Percentiles rank a stretch among this genome's conserved stretches.
Evolutionary conservation across 129 eudicot genomes (phyloP).

Genomic region (sunflower (Helianthus annuus)): DNA sequence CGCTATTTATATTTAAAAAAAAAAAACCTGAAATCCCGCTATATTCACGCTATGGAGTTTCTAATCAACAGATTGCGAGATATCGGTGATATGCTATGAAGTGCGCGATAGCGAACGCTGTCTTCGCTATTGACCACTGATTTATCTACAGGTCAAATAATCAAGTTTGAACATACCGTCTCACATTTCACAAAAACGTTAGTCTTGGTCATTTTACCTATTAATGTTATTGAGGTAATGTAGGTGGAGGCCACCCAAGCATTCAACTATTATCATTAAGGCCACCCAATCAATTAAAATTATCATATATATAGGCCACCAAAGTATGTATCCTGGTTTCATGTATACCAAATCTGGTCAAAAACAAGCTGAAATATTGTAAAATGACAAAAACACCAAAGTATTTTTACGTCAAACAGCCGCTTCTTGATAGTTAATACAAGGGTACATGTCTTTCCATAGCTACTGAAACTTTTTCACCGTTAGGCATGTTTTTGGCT

Average conservation of each 20-base stretch:
- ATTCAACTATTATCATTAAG: neutral
- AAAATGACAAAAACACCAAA: neutral
- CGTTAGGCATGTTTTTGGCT: neutral
- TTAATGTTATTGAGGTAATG: neutral
- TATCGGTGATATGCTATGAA: too few relatives aligned
- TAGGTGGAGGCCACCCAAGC: neutral
- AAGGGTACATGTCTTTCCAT: neutral
- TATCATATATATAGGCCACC: neutral
- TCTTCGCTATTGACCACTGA: too few relatives aligned
- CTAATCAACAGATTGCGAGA: too few relatives aligned
- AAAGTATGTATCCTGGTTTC: neutral
- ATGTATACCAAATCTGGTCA: neutral
- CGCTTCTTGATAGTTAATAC: neutral
- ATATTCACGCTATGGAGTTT: too few relatives aligned
- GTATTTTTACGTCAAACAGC: neutral
- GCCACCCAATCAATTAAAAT: neutral
- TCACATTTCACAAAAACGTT: neutral
- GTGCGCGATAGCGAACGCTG: too few relatives aligned
- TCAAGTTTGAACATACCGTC: too few relatives aligned
- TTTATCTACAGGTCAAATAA: too few relatives aligned
- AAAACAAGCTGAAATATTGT: neutral
- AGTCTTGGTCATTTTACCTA: neutral
- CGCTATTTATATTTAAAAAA: too few relatives aligned
- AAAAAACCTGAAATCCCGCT: too few relatives aligned
- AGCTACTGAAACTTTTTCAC: neutral